These are phyloP conservation scores for Anacardium occidentale DNA, from an alignment of 345 rosid genomes.

Conservation along the genomic window DNA sequence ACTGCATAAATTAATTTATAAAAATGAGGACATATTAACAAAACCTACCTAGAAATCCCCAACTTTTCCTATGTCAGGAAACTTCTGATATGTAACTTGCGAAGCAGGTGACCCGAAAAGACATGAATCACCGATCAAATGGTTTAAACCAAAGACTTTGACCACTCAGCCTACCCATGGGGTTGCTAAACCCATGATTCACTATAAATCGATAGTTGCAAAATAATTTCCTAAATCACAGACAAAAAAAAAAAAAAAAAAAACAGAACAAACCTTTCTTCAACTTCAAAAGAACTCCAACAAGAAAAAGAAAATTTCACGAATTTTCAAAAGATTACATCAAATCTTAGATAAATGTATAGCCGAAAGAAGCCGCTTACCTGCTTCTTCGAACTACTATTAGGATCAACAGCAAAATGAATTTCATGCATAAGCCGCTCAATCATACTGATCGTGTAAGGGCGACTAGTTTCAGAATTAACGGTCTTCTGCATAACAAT, in stretches of 20 bases:
- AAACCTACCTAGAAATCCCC: background rate
- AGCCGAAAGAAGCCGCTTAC: slow-evolving; percentile 26
- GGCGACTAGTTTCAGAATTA: slow-evolving; percentile 88
- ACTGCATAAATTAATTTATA: no score
- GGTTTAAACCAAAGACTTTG: background rate
- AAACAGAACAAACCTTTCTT: background rate
- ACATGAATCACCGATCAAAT: no score
- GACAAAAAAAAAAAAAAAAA: no score
- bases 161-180: no score
- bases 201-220: no score
- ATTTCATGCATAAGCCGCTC: slow-evolving; percentile 88
- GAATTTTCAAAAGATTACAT: background rate
- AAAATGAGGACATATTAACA: background rate
- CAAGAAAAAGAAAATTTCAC: background rate
- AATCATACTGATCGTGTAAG: slow-evolving; percentile 93
- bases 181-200: background rate
- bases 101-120: no score
- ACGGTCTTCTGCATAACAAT: slow-evolving; percentile 95
- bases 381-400: slow-evolving; percentile 93
- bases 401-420: slow-evolving; percentile 90
- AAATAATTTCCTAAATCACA: background rate
- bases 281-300: background rate
- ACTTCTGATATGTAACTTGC: no score
- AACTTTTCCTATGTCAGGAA: no score
- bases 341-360: background rate